Conservation (phyloP, 768 basidiomycete genomes). For the Hortiboletus flavorubellus region DNA sequence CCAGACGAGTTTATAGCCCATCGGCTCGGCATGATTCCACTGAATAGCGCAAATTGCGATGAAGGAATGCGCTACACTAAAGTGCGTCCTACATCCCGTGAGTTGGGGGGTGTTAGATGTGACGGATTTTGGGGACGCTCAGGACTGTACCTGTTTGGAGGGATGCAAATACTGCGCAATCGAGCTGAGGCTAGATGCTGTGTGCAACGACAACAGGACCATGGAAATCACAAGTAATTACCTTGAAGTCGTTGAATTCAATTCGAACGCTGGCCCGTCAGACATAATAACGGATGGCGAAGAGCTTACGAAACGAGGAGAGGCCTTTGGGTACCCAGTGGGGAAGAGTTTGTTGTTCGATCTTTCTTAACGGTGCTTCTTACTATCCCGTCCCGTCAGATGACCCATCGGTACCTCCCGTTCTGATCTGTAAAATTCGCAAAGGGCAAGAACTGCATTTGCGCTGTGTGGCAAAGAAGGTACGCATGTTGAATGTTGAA, state of each 20-base stretch:
- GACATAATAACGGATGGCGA: constrained; percentile 47
- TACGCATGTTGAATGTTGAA: constrained; percentile 29
- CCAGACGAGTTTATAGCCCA: constrained; percentile 98
- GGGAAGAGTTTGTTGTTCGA: constrained; percentile 62
- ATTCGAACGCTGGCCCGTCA: constrained; percentile 37
- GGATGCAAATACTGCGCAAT: constrained; percentile 88
- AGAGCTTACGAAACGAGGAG: constrained; percentile 69
- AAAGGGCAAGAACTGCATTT: constrained; percentile 90
- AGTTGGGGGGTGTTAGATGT: neutral
- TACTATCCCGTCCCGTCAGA: constrained; percentile 37
- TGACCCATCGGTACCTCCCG: constrained; percentile 59
- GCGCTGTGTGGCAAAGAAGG: constrained; percentile 91
- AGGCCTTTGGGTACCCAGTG: constrained; percentile 77
- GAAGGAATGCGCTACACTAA: constrained; percentile 81
- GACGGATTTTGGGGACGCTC: constrained; percentile 3
- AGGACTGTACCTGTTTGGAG: constrained; percentile 92
- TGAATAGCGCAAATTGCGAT: constrained; percentile 84
- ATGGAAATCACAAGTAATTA: constrained; percentile 87
- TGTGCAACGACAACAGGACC: constrained; percentile 67
- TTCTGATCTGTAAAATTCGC: constrained; percentile 87
- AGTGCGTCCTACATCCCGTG: constrained; percentile 39
- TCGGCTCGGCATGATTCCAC: constrained; percentile 89
- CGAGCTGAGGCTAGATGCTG: constrained; percentile 70
- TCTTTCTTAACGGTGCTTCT: constrained; percentile 1
- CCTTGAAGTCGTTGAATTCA: constrained; percentile 57